These are phyloP conservation scores for Chlamydomonas reinhardtii DNA, from an alignment of 163 green algal genomes.

Conservation along the genomic window DNA sequence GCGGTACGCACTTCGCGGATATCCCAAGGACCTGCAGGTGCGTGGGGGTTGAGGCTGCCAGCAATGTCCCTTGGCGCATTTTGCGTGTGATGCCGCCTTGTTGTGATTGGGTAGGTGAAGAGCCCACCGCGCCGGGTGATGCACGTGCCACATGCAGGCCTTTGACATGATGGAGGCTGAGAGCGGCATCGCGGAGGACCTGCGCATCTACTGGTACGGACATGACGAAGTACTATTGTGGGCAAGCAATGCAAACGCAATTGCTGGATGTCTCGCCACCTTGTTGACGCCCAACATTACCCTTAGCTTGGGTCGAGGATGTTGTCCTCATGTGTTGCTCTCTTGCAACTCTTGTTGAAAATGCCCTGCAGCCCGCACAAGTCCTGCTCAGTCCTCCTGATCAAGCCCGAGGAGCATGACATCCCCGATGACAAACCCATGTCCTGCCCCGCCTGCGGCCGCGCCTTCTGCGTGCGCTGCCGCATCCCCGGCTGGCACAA, in stretches of 20 bases:
- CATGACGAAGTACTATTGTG: no score
- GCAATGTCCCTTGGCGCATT: not conserved
- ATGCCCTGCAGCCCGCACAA: constrained; percentile 60
- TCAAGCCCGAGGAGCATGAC: constrained; percentile 11
- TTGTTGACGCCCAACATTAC: no score
- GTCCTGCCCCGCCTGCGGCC: constrained; percentile 52
- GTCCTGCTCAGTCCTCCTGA: constrained; percentile 52
- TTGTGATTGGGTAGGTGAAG: no score
- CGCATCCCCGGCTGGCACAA: constrained; percentile 37
- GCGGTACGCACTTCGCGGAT: not conserved
- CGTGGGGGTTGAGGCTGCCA: not conserved
- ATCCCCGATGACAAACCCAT: not conserved
- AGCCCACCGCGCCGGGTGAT: no score
- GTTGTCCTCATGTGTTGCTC: no score
- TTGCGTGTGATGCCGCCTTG: no score
- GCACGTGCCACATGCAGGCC: no score
- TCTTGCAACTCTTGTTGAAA: not conserved
- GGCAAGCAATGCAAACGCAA: no score
- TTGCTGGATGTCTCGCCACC: no score
- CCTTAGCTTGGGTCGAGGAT: no score
- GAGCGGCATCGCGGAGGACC: not conserved
- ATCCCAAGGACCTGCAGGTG: constrained; percentile 14
- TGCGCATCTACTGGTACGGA: not conserved
- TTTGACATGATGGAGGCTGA: not conserved
- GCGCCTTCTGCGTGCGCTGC: constrained; percentile 35